A percentile compares a stretch with the other conserved stretches of the same genome.
These are phyloP conservation scores for Babesia sp. DNA, from an alignment of 169 alveolate species.

Conservation along the genomic window DNA sequence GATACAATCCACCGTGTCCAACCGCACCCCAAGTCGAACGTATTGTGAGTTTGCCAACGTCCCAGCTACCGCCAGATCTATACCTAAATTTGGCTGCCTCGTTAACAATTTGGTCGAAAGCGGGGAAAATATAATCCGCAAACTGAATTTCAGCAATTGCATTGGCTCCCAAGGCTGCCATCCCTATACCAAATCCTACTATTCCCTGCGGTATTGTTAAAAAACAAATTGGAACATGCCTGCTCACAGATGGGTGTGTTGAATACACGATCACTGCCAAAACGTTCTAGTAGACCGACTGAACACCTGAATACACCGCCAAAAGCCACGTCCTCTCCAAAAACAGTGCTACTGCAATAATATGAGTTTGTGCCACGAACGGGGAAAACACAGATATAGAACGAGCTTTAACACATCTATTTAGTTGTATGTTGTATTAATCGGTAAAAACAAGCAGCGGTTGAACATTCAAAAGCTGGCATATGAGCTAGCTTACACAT, in stretches of 20 bases:
- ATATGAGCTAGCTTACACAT: background rate
- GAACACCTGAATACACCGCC: conserved; percentile 98
- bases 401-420: too few species aligned
- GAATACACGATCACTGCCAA: conserved; percentile 91
- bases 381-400: background rate
- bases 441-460: background rate
- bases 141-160: conserved; percentile 97
- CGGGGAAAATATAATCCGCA: conserved; percentile 97
- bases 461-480: background rate
- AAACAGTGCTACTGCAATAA: conserved; percentile 76
- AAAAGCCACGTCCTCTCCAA: conserved; percentile 98
- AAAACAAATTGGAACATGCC: conserved; percentile 35
- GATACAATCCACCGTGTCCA: conserved; percentile 97
- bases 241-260: conserved; percentile 96
- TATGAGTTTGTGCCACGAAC: background rate
- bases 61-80: conserved; percentile 90
- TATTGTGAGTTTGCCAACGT: conserved; percentile 90
- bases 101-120: conserved; percentile 95
- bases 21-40: conserved; percentile 96
- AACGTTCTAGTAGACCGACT: conserved; percentile 89
- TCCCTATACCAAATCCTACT: conserved; percentile 95
- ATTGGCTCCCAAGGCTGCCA: conserved; percentile 89
- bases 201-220: conserved; percentile 81
- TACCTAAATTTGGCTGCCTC: conserved; percentile 96
- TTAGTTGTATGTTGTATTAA: too few species aligned